Conservation (phyloP, 23 red algal genomes). For the Gracilaria domingensis region DNA sequence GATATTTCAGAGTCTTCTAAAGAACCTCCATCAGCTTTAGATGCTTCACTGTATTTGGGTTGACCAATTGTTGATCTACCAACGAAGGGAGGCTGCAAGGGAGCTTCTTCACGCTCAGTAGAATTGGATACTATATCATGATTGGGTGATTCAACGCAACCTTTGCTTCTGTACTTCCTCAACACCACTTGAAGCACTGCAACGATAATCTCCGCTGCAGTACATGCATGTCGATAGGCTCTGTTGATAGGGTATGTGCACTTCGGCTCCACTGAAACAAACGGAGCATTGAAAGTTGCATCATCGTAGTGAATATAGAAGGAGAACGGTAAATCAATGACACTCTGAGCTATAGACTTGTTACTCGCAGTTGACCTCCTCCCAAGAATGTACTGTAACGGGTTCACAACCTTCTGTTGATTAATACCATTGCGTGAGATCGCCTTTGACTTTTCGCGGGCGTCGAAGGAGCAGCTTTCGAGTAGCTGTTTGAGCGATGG, state of each 20-base stretch:
- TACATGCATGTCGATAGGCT: constrained; percentile 37
- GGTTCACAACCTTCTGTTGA: background rate
- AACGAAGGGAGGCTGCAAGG: background rate
- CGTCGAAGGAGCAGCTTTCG: constrained; percentile 11
- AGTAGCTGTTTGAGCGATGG: constrained; percentile 26
- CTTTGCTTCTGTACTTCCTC: constrained; percentile 12
- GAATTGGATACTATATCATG: background rate
- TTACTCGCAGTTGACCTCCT: background rate
- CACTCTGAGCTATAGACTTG: background rate
- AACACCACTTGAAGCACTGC: constrained; percentile 19
- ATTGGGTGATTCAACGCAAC: background rate
- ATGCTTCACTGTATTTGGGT: background rate
- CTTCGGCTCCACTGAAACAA: constrained; percentile 55
- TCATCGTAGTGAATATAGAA: constrained; percentile 48
- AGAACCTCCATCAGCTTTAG: background rate
- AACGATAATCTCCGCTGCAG: constrained; percentile 40
- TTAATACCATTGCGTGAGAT: background rate
- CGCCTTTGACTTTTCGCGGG: background rate
- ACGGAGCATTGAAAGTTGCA: constrained; percentile 14
- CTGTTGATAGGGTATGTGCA: background rate
- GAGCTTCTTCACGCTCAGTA: background rate
- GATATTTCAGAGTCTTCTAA: background rate
- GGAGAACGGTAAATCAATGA: constrained; percentile 20
- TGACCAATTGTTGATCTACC: background rate
- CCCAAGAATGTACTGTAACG: background rate